Evolutionary conservation across 352 stramenopile genomes (phyloP), one percentile per base, ranked within the genome.

Genomic region (Globisporangium nagaii): DNA sequence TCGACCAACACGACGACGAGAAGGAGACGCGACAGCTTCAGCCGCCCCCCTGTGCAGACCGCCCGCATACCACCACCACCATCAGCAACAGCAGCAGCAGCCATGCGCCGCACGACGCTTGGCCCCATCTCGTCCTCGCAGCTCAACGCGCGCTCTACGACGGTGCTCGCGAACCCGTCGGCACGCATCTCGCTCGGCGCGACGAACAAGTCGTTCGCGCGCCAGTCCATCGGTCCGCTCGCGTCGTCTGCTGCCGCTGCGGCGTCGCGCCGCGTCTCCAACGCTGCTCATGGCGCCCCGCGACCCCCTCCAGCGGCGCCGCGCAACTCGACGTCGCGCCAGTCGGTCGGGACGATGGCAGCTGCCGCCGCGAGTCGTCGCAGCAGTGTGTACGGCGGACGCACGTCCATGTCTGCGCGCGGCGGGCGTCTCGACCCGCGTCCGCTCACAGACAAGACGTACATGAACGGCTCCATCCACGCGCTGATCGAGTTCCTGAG

Each of bases 401-500:
- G 81, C 27, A 61, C 68, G n/a, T 87, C 76, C 19, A 68, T 86
- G 49, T 74, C 76, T 1, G 55, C 63, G 4, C 53, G 63, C 28
- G 56, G 70, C 11, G 65, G 75, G 27, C 75, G 71, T 20, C 53
- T 82, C 4, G 93, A 98, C 58, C 88, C 90, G 25, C 78, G 93
- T 2, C 90, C 89, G 20, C 58, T 97, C 11, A 67, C 53, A 13
- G 96, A 99, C 63, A 97, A 97, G 56, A 75, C 65, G 24, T 99
- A 95, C 74, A 85, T 98, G 46, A 86, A 86, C 55, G 74, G 72
- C 20, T 97, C 79, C 65, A 97, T 99, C 54, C 83, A 90, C 19
- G 82, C 76, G 41, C 85, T 99, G 42, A 81, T 98, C 31, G 81
- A 93, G 53, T 99, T 97, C 63, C 83, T 99, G 25, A 73, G 69